These are phyloP conservation scores for Penicillium salamii DNA, from an alignment of 495 filamentous ascomycete genomes.

Conservation along the genomic window DNA sequence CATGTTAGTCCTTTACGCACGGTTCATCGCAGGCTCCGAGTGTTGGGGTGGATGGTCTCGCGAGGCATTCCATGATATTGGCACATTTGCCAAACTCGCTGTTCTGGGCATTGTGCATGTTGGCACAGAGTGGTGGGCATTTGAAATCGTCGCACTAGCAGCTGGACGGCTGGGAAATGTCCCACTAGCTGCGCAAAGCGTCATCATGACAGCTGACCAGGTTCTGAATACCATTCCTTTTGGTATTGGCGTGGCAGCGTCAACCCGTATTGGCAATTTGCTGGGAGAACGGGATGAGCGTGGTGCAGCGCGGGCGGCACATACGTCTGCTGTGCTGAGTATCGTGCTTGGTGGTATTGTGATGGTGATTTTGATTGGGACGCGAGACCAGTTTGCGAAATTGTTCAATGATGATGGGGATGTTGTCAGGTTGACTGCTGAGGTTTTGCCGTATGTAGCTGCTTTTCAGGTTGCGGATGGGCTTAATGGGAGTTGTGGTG, in stretches of 20 bases:
- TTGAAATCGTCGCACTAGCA: conserved; percentile 90
- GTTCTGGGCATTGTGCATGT: conserved; percentile 81
- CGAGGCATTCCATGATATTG: conserved; percentile 59
- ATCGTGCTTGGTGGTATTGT: conserved; percentile 66
- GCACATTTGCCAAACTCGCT: conserved; percentile 75
- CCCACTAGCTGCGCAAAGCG: conserved; percentile 79
- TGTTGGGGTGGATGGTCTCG: conserved; percentile 83
- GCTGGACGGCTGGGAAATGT: conserved; percentile 83
- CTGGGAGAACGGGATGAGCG: conserved; percentile 67
- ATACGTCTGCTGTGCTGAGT: conserved; percentile 73
- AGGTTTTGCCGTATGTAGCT: conserved; percentile 85
- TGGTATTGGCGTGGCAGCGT: conserved; percentile 82
- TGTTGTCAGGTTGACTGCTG: conserved; percentile 73
- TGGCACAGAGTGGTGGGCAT: conserved; percentile 95
- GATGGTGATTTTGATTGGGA: conserved; percentile 68
- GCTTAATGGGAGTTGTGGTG: conserved; percentile 81
- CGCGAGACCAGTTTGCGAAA: conserved; percentile 72
- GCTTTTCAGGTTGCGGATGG: conserved; percentile 96
- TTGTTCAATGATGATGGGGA: conserved; percentile 79
- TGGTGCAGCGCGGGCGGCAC: conserved; percentile 71
- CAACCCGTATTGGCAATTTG: conserved; percentile 76
- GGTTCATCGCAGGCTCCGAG: conserved; percentile 67
- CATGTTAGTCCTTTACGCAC: conserved; percentile 71
- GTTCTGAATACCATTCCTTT: conserved; percentile 93
- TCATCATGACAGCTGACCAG: conserved; percentile 94